These are phyloP conservation scores for Fusarium concolor DNA, from an alignment of 2,329 filamentous ascomycete species.

Conservation along the genomic window DNA sequence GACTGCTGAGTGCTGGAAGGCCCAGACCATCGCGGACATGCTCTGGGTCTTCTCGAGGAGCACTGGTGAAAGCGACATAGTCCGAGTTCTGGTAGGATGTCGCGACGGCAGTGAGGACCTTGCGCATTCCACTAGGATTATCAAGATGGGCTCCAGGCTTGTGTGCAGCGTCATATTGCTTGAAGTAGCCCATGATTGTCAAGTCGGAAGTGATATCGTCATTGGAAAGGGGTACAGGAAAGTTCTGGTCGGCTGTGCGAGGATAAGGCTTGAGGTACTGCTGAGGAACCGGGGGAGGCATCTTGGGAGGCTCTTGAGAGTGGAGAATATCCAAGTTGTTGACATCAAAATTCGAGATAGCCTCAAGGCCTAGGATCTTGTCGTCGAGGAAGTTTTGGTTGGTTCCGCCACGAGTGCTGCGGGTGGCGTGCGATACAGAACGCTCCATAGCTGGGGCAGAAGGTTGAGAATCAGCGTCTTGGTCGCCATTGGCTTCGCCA, in stretches of 20 bases:
- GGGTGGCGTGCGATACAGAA: conserved; percentile 71
- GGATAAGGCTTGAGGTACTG: conserved; percentile 70
- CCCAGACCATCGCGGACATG: conserved; percentile 63
- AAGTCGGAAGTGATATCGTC: conserved; percentile 68
- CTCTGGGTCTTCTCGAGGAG: conserved; percentile 61
- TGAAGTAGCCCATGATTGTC: conserved; percentile 68
- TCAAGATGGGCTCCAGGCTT: conserved; percentile 68
- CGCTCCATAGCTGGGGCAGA: conserved; percentile 71
- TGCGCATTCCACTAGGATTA: conserved; percentile 63
- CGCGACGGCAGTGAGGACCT: conserved; percentile 66
- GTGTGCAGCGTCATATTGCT: conserved; percentile 65
- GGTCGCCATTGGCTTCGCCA: conserved; percentile 63
- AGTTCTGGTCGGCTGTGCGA: conserved; percentile 66
- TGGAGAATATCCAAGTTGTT: conserved; percentile 68
- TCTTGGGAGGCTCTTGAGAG: conserved; percentile 66
- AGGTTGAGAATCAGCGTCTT: conserved; percentile 59
- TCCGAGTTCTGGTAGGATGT: conserved; percentile 60
- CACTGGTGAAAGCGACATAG: conserved; percentile 62
- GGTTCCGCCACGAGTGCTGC: conserved; percentile 67
- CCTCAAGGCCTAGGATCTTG: conserved; percentile 69
- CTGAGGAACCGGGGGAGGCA: conserved; percentile 67
- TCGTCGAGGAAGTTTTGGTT: conserved; percentile 68
- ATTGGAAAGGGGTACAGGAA: conserved; percentile 61
- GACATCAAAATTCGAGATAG: conserved; percentile 68
- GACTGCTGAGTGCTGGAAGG: conserved; percentile 56